Evolutionary conservation across 345 rosid species (phyloP), one percentile per base, ranked within the genome.

Genomic region (Eucalyptus sp.): DNA sequence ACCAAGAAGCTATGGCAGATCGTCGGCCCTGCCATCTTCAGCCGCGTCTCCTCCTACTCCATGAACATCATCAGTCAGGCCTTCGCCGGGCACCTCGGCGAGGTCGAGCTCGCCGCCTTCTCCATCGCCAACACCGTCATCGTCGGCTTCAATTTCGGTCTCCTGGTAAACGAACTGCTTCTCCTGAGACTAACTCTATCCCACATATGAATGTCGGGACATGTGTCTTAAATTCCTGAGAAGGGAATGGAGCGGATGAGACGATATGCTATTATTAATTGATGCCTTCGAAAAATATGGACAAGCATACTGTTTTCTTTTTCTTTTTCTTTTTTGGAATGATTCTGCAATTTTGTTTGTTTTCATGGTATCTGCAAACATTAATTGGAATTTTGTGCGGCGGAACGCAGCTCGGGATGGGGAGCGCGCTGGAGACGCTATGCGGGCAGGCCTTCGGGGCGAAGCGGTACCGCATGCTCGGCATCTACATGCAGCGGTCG

Each of bases 31-130:
- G 92, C 94, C 87, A 93, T 93, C 62, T 90, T 93, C 87, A 90
- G 91, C 90, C 91, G 94, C 24, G 50, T 92, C 51, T 89, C 92
- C 64, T 60, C 92, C 56, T 93, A 87, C 89, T 89, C 93, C 44
- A 93, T 93, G 94, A 89, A 91, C 80, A 89, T 93, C 83, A 89
- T 91, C 88, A 92, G 92, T 13, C 94, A 93, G 86, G 93, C 92
- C 44, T 93, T 90, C 81, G 92, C 93, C 17, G 94, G 94, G 71
- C 93, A 93, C 88, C 62, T 93, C 88, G 94, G 94, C 20, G 93
- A 93, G 60, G 92, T 93, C 18, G 92, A 93, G 88, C 92, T 93
- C 76, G 93, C 93, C 20, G 92, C 91, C 76, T 81, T 92, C 52
- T 93, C 94, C 91, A 92, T 92, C n/a, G 91, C 92, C 64, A 90